Evolutionary conservation across 2,329 filamentous ascomycete species (phyloP), one percentile per base, ranked within the genome.

Genomic region (Aureobasidium sp.): DNA sequence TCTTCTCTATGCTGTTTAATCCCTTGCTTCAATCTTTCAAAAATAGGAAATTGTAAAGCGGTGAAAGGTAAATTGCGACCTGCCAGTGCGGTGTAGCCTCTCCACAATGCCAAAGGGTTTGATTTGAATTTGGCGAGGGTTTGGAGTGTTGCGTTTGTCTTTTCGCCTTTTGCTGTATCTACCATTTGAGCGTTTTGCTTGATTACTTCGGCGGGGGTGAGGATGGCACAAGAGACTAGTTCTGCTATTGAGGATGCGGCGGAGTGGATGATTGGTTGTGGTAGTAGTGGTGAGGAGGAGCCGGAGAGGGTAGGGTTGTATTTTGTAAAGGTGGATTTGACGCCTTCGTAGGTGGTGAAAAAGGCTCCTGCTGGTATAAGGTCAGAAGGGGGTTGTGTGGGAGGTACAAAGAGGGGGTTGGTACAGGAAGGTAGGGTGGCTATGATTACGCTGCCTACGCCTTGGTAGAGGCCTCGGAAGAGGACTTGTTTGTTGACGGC

Each of bases 151-250:
- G 82, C 80, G 60, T 78, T 79, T 51, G 72, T 73, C 11, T 70
- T 63, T 47, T 64, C 54, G 66, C 61, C 48, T 73, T 73, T 77
- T 16, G 63, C 66, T 27, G 65, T 69, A 68, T 78, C 78, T 0
- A 94, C 79, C 82, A 96, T 91, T 73, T 96, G 91, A 0, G 92
- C 91, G 73, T 96, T 96, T 72, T 96, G 91, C 76, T 97, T 96
- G 65, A 96, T 84, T 8, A 96, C 90, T 72, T 96, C 91, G 14
- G 91, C 90, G 0, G 91, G 92, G 0, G 91, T 93, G 39, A 96
- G 82, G 64, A 96, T 89, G 25, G 91, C 80, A 71, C 92, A 96
- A 5, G 90, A 92, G 3, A 91, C 89, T 67, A 91, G 82, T 74
- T 97, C 92, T 1, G 88, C 92, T 16, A 85, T 76, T 2, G 85